Conservation (phyloP, 306 rosid genomes). For the Styphnolobium japonicum region DNA sequence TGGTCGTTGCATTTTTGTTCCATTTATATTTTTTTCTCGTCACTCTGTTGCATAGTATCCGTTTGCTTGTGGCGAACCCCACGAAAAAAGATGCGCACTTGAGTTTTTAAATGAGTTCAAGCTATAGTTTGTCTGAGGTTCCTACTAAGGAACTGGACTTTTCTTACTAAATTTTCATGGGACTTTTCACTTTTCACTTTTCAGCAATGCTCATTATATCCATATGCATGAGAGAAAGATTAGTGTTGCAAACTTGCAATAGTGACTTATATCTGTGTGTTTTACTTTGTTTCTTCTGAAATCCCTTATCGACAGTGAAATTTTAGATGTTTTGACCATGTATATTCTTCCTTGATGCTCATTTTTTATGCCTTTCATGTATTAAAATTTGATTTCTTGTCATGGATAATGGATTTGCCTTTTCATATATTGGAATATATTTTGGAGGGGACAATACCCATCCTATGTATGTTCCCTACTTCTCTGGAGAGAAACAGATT, state of each 20-base stretch:
- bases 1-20: no score
- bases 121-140: no score
- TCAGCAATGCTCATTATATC: neutral
- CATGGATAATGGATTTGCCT: neutral
- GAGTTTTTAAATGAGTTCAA: no score
- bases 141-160: no score
- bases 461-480: conserved; percentile 19
- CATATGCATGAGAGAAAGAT: neutral
- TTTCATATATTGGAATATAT: neutral
- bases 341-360: neutral
- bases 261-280: neutral
- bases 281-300: neutral
- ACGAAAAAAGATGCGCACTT: no score
- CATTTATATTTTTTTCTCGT: no score
- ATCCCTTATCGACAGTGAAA: neutral
- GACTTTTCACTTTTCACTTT: neutral
- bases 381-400: neutral
- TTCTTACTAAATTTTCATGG: no score
- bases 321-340: neutral
- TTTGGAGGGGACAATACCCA: conserved; percentile 22
- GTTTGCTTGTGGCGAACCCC: no score
- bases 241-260: neutral
- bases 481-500: conserved; percentile 22
- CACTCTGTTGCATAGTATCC: no score
- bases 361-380: no score